These are phyloP conservation scores for Haplosporangium gracile DNA, from an alignment of 192 early-diverging fungal genomes.

Conservation along the genomic window DNA sequence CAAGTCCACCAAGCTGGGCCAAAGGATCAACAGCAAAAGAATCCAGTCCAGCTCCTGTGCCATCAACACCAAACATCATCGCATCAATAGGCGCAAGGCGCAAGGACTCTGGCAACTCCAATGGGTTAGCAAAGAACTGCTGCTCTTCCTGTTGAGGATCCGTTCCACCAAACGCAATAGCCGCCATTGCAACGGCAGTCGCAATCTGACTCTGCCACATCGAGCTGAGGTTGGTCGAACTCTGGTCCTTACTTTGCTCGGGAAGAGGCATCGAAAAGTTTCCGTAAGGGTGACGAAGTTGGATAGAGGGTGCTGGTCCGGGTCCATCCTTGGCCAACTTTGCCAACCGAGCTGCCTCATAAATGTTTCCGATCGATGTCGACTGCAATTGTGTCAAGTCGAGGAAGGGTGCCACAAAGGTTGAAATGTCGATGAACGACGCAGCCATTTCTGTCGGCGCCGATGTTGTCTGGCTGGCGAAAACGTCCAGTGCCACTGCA, in stretches of 20 bases:
- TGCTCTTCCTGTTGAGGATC: conserved; percentile 53
- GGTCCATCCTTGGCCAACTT: conserved; percentile 55
- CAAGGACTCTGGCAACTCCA: conserved; percentile 46
- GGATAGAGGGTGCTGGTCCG: conserved; percentile 53
- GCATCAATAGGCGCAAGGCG: conserved; percentile 50
- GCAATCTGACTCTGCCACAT: conserved; percentile 56
- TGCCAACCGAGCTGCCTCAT: conserved; percentile 50
- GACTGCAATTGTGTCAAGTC: conserved; percentile 52
- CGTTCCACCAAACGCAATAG: conserved; percentile 49
- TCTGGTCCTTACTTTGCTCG: conserved; percentile 38
- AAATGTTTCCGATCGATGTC: conserved; percentile 50
- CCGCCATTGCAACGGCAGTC: conserved; percentile 55
- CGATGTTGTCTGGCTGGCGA: conserved; percentile 50
- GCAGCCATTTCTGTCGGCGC: conserved; percentile 55
- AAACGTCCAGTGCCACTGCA: conserved; percentile 51
- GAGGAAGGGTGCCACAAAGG: conserved; percentile 51
- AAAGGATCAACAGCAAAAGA: conserved; percentile 37
- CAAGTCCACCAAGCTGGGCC: conserved; percentile 19
- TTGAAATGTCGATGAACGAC: conserved; percentile 54
- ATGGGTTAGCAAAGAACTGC: conserved; percentile 55
- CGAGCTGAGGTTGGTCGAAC: conserved; percentile 42
- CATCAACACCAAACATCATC: conserved; percentile 42
- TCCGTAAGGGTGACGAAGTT: conserved; percentile 52
- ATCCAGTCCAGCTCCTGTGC: conserved; percentile 12
- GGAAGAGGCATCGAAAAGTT: conserved; percentile 56